These are phyloP conservation scores for Coffea eugenioides DNA, from an alignment of 257 asterid species.

Conservation along the genomic window DNA sequence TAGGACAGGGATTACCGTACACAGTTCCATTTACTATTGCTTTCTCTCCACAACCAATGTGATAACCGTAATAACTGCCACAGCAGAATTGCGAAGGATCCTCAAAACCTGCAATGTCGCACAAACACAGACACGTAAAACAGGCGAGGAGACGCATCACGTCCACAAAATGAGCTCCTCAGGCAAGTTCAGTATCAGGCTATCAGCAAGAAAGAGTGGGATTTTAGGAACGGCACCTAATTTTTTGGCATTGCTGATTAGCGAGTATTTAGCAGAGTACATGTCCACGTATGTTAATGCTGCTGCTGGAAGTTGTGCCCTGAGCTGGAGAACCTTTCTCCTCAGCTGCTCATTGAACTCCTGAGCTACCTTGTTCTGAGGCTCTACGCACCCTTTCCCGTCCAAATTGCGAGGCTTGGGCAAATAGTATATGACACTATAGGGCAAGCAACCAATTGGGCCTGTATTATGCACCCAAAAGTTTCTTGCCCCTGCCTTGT, in stretches of 20 bases:
- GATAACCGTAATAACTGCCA: constrained; percentile 21
- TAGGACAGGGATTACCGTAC: constrained; percentile 28
- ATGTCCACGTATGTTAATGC: constrained; percentile 43
- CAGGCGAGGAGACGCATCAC: not conserved
- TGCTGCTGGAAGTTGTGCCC: constrained; percentile 26
- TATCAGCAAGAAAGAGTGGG: not conserved
- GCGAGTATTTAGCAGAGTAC: constrained; percentile 27
- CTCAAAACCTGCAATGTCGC: constrained; percentile 30
- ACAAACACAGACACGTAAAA: constrained; percentile 7
- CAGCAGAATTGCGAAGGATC: constrained; percentile 35
- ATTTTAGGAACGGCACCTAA: constrained; percentile 4
- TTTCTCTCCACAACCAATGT: constrained; percentile 36
- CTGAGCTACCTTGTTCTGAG: constrained; percentile 43
- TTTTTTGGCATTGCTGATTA: constrained; percentile 16
- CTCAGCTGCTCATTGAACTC: constrained; percentile 41
- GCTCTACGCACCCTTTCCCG: constrained; percentile 27
- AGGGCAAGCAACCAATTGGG: constrained; percentile 53
- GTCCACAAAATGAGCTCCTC: not conserved
- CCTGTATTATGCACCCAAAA: constrained; percentile 59
- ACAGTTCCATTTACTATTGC: constrained; percentile 33
- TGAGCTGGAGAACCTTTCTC: constrained; percentile 21
- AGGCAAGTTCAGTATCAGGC: too few species aligned
- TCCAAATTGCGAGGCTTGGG: constrained; percentile 32
- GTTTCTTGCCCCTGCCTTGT: constrained; percentile 42
- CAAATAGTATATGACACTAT: constrained; percentile 24